Base-by-base conservation (phyloP, 805 yeast species). In the Candida boleticola region DNA sequence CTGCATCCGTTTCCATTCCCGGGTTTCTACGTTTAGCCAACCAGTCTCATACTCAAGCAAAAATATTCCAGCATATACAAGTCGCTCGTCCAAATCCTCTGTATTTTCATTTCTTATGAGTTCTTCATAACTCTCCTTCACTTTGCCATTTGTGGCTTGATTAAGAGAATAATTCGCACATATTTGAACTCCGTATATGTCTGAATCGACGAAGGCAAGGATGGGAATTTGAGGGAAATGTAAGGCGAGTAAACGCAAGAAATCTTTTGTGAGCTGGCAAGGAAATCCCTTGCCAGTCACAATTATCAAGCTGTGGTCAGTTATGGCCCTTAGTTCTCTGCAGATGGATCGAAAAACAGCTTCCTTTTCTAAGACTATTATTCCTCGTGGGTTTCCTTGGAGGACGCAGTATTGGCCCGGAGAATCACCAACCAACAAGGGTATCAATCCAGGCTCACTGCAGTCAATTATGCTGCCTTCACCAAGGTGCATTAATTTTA, bases 281-380 rank as follows among this genome's bases (percentile, higher is more conserved):
- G 89, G 88, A 50, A 68, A 82, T 3, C 89, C 89, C 53, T 77
- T 79, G 0, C 85, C 88, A 0, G 89, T 82, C 6, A 84, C 57
- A 0, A 77, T 43, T 2, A 61, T 21, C 7, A 50, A 44, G 26
- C 45, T 41, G 20, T 44, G 43, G 23, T 16, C 25, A 14, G 17
- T n/a, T n/a, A 18, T 11, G 0, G 18, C 29, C 21, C 45, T 47
- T 3, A 58, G 20, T 35, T 47, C 48, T n/a, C 50, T 43, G 46
- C 64, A 55, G 43, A 63, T 55, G 1, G 69, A 62, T 36, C 58
- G 60, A 48, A 67, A 65, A 1, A 68, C 60, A 2, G 75, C 73
- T 32, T 70, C 75, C 45, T 70, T 70, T 42, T 70, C 75, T 11
- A 68, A 40, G 2, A 66, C 43, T 0, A 68, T 52, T 0, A 68